Conservation (phyloP, 2,329 filamentous ascomycete genomes). For the Aspergillus sp. region DNA sequence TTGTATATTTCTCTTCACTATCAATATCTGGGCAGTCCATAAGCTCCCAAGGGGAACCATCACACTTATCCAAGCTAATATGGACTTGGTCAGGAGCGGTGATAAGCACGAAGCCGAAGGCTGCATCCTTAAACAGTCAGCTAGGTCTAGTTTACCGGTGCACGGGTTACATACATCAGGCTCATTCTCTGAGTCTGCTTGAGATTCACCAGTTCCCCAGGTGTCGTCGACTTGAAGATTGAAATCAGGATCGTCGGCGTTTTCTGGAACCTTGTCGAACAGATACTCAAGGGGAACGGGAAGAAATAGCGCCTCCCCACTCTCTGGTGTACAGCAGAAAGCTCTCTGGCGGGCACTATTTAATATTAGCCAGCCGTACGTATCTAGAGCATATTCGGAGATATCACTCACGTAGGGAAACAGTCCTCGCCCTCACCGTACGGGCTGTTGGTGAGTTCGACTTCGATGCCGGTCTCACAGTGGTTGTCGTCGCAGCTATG, state of each 20-base stretch:
- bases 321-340: conserved; percentile 11
- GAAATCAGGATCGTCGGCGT: conserved; percentile 29
- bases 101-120: conserved; percentile 9
- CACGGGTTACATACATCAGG: background rate
- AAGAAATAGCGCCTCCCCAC: conserved; percentile 1
- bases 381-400: background rate
- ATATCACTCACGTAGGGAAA: background rate
- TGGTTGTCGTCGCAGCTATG: conserved; percentile 8
- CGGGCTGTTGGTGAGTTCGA: background rate
- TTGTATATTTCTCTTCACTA: conserved; percentile 33
- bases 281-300: conserved; percentile 21
- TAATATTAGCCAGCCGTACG: background rate
- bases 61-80: conserved; percentile 39
- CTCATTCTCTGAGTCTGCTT: conserved; percentile 28
- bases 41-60: conserved; percentile 49
- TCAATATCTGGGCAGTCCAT: conserved; percentile 35
- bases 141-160: background rate
- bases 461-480: conserved; percentile 1
- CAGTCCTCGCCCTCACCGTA: conserved; percentile 12
- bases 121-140: conserved; percentile 6
- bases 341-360: conserved; percentile 6
- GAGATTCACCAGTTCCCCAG: conserved; percentile 17
- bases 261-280: conserved; percentile 27
- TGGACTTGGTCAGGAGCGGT: conserved; percentile 33
- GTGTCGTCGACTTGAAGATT: conserved; percentile 30